A percentile compares a stretch with the other conserved stretches of the same genome.
Conservation (phyloP, 345 rosid genomes). For the Hevea brasiliensis region DNA sequence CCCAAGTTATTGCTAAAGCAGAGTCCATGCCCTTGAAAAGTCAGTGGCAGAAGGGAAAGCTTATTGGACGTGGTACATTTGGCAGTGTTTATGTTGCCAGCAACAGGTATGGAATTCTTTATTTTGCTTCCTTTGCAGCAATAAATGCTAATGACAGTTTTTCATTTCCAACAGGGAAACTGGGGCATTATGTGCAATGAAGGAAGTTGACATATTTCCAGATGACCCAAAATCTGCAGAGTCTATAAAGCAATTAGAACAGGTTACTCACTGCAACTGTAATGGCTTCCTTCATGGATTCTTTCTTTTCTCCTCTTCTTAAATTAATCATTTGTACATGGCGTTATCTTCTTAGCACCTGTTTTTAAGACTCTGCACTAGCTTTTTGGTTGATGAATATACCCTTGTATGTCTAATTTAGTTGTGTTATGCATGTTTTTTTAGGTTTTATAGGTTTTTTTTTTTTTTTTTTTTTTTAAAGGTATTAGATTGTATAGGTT, state of each 20-base stretch:
- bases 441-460: neutral
- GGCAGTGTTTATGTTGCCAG: conserved; percentile 95
- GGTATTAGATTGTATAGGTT: too few species aligned
- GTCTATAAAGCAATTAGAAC: conserved; percentile 80
- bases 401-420: neutral
- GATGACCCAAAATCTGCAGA: conserved; percentile 92
- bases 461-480: too few species aligned
- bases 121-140: conserved; percentile 7
- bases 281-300: neutral
- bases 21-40: conserved; percentile 53
- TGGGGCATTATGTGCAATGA: conserved; percentile 97
- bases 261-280: conserved; percentile 43
- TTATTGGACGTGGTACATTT: conserved; percentile 98
- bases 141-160: conserved; percentile 20
- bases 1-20: conserved; percentile 43
- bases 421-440: neutral
- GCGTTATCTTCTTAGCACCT: neutral
- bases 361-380: neutral
- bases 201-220: conserved; percentile 87
- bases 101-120: conserved; percentile 54
- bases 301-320: conserved; percentile 10
- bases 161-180: conserved; percentile 58
- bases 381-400: neutral
- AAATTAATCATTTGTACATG: neutral
- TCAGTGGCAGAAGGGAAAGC: conserved; percentile 91